Base-by-base conservation (phyloP, 768 basidiomycete genomes). In the Psilocybe tampanensis region DNA sequence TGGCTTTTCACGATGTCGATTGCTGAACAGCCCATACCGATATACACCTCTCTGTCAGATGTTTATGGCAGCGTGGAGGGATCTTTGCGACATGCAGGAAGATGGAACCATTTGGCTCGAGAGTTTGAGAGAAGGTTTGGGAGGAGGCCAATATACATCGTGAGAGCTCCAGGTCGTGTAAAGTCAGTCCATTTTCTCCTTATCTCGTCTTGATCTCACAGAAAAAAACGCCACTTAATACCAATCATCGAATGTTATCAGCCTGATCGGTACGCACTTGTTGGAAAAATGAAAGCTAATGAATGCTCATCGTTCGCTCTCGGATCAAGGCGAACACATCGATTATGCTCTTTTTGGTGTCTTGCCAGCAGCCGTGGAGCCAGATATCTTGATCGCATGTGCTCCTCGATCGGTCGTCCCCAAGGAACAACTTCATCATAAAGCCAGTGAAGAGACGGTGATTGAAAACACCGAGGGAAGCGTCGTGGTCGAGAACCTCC, bases 281-380 rank as follows among this genome's bases (percentile, higher is more conserved):
- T 44, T 26, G n/a, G 17, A 36, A 44, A n/a, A 23, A 44, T 34
- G 42, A 8, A 12, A 32, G 34, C 19, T 4, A 43, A 26, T 11
- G 29, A 21, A 43, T 51, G 23, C 44, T 56, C 47, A 48, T 48
- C 29, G 26, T 72, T 17, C 68, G 29, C 26, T 43, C 44, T 24
- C 33, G 34, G 47, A 22, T 23, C 12, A 74, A 85, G 90, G 90
- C 29, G 90, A 92, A 73, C 89, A 93, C 66, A 89, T 93, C 68
- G 91, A 93, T 70, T 93, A 93, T 62, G 84, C 87, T 0, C 75
- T 92, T 23, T 92, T 93, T 62, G 92, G 92, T 3, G 91, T 91
- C 8, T 79, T 94, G 33, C 94, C 92, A 15, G 81, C 88, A n/a
- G 93, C 92, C 0, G 81, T 94, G 36, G 92, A 93, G 61, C 84